Percentiles rank a stretch among this genome's conserved stretches.
Conservation (phyloP, 148 eudicot genomes). For the Agrostemma githago region DNA sequence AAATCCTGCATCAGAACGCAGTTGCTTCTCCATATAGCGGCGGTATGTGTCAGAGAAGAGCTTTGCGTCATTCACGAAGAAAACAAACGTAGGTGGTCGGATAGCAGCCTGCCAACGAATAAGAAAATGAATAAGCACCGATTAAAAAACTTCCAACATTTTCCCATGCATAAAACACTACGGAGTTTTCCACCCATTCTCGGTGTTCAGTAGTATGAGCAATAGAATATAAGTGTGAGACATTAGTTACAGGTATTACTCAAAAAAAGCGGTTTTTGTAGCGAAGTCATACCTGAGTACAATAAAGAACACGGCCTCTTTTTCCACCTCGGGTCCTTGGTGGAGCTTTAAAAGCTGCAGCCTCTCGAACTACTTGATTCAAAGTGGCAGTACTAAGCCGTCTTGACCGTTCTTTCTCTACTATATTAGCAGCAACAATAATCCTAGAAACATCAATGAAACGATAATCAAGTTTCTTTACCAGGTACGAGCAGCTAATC, state of each 20-base stretch:
- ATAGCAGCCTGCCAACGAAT: constrained; percentile 78
- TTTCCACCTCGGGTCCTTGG: constrained; percentile 92
- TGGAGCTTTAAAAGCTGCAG: constrained; percentile 92
- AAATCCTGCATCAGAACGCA: constrained; percentile 82
- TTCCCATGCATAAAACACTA: not conserved
- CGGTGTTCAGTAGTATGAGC: not conserved
- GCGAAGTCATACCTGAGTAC: constrained; percentile 70
- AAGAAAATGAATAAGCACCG: not conserved
- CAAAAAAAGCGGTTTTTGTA: not conserved
- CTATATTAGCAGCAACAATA: constrained; percentile 68
- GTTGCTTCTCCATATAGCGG: constrained; percentile 98
- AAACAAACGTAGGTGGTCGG: constrained; percentile 93
- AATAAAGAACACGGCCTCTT: constrained; percentile 92
- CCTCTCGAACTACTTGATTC: constrained; percentile 87
- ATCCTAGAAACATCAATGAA: constrained; percentile 44
- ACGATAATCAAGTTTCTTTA: constrained; percentile 7
- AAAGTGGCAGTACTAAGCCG: constrained; percentile 72
- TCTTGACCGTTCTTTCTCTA: constrained; percentile 91
- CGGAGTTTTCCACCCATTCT: not conserved
- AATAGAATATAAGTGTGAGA: not conserved
- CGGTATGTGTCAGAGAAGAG: constrained; percentile 89
- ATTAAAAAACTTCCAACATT: not conserved
- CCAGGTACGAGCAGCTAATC: constrained; percentile 4
- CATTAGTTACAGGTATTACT: not conserved
- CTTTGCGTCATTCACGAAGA: constrained; percentile 93